These are phyloP conservation scores for Trichoderma sp. DNA, from an alignment of 2,329 filamentous ascomycete genomes.

Conservation along the genomic window DNA sequence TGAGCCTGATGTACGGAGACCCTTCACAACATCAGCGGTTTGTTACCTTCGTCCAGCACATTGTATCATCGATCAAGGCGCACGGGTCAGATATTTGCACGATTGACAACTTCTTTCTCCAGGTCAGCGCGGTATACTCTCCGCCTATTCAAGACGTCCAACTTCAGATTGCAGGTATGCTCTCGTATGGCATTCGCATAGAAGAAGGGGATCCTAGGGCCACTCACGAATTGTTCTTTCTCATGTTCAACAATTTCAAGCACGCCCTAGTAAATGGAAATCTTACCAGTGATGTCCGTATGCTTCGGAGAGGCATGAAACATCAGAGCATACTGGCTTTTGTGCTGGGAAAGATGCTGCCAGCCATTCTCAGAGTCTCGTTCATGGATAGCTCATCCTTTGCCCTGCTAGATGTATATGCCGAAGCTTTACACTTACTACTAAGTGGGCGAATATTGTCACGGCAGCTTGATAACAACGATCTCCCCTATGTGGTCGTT, in stretches of 20 bases:
- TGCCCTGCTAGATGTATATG: slow-evolving; percentile 54
- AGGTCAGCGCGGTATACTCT: slow-evolving; percentile 57
- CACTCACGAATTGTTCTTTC: slow-evolving; percentile 55
- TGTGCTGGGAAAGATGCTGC: slow-evolving; percentile 54
- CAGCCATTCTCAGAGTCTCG: slow-evolving; percentile 49
- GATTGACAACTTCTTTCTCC: slow-evolving; percentile 58
- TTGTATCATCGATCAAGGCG: slow-evolving; percentile 56
- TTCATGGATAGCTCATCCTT: slow-evolving; percentile 41
- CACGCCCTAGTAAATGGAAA: slow-evolving; percentile 52
- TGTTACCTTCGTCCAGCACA: slow-evolving; percentile 52
- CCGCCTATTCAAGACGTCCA: slow-evolving; percentile 58
- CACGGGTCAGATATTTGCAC: slow-evolving; percentile 55
- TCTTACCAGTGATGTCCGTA: slow-evolving; percentile 47
- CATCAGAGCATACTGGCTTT: slow-evolving; percentile 48
- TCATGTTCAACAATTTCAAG: slow-evolving; percentile 60
- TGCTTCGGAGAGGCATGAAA: slow-evolving; percentile 53
- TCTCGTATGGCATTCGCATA: slow-evolving; percentile 57
- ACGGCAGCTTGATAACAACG: slow-evolving; percentile 39
- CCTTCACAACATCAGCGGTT: slow-evolving; percentile 48
- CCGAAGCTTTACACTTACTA: slow-evolving; percentile 42
- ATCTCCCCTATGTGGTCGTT: slow-evolving; percentile 36
- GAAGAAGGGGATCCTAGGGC: slow-evolving; percentile 53
- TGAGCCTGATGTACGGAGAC: slow-evolving; percentile 41
- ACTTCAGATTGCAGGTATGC: slow-evolving; percentile 56
- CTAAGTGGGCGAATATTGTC: slow-evolving; percentile 40